Base-by-base conservation (phyloP, 1,284 basidiomycete species). In the Sanghuangporus sanghuang region DNA sequence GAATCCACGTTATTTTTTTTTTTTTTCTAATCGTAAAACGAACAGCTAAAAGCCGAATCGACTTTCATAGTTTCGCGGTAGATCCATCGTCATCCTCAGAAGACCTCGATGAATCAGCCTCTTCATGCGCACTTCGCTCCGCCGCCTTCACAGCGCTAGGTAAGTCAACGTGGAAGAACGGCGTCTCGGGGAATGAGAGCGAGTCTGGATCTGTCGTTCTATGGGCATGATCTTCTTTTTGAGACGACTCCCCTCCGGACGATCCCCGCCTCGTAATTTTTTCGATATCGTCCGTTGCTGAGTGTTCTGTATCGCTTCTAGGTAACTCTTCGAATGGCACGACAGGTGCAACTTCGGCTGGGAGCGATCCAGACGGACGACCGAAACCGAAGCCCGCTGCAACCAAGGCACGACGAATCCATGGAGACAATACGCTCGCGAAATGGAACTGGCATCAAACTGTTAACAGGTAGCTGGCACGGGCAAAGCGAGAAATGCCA, bases 111-210 rank as follows among this genome's bases (percentile, higher is more conserved):
- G 59, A 57, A 21, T 21, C 60, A 42, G 16, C 36, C 3, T 14
- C 12, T 6, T 12, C 27, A 8, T 21, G 36, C 12, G 52, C 48
- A 7, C 68, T 71, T 6, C 67, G 68, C 71, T 92, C 90, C 7
- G 90, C 92, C 9, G 87, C 87, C 6, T 78, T 79, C 49, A 95
- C 85, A 9, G 93, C 93, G 4, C 83, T 79, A 23, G 80, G 73
- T 16, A 96, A 75, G 72, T 96, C 94, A 64, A 95, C 78, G 75
- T 96, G 94, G 86, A 96, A 95, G 78, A 88, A 93, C 1, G 93
- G 92, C 5, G 91, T 95, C 63, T 85, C 58, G 11, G 59, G 44
- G 6, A 48, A 58, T 16, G 27, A n/a, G 79, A 55, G 77, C 68
- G 3, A 80, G 75, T 38, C 87, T 44, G 42, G 42, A 12, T 32